Base-by-base conservation (phyloP, 1,139 yeast genomes). In the Kurtzmaniella natalensis region DNA sequence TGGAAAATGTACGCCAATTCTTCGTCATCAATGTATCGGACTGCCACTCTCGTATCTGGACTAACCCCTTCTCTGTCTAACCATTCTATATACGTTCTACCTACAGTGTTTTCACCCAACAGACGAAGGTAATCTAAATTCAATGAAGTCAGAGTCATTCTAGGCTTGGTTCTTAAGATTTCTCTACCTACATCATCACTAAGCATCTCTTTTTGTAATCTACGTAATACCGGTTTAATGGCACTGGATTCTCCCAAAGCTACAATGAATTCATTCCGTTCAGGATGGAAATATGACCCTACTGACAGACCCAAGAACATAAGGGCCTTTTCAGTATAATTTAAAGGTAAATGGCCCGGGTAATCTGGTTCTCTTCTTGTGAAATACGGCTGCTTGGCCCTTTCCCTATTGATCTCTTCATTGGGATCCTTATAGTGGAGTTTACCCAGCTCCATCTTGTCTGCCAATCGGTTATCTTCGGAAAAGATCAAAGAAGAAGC, bases 191-290 rank as follows among this genome's bases (percentile, higher is more conserved):
- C 67, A 1, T 76, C 72, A 48, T 85, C 89, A 25, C 70, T 53
- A 17, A 92, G 70, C 97, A 92, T 89, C 40, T 76, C 76, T 25
- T 65, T 67, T 48, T 87, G 78, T 38, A 92, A 59, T 11, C 70
- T 59, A 20, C 67, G 69, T 40, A 94, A 68, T 22, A 88, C 78
- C 26, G 70, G 73, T 9, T 81, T 78, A 31, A 84, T 66, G 3
- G 96, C 96, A 0, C 96, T 83, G 13, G 92, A 78, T 55, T 92
- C 99, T 1, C 98, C 98, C 40, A 92, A 72, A 17, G 92, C 94
- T n/a, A 94, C 96, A 40, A 92, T 84, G 46, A 79, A 72, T 48
- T 82, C 87, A 38, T 81, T 80, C 33, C 83, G 55, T 48, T 81
- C 87, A 1, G 97, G 98, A 51, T 88, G 94, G 38, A 78, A 64